Percentiles rank a stretch among this genome's conserved stretches.
These are phyloP conservation scores for Fraxinus americana DNA, from an alignment of 257 asterid species.

Conservation along the genomic window DNA sequence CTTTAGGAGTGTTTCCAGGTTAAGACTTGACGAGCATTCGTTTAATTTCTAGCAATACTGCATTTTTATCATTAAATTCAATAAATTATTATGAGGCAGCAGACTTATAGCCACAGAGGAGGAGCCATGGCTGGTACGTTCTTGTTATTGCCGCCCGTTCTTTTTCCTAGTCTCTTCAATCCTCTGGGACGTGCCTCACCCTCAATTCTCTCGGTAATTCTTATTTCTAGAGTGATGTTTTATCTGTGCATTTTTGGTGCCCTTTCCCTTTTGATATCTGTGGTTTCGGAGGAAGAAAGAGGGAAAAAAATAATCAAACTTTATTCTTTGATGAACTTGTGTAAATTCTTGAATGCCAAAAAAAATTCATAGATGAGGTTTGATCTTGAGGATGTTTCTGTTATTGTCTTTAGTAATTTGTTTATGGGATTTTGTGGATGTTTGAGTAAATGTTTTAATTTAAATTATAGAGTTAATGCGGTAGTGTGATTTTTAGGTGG, in stretches of 20 bases:
- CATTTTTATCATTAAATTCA: slow-evolving; percentile 31
- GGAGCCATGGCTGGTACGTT: slow-evolving; percentile 67
- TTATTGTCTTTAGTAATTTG: slow-evolving; percentile 9
- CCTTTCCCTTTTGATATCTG: neutral
- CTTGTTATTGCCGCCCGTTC: slow-evolving; percentile 58
- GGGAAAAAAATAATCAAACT: neutral
- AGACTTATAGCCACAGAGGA: slow-evolving; percentile 40
- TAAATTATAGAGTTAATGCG: neutral
- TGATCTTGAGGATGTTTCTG: slow-evolving; percentile 27
- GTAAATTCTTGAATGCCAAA: slow-evolving; percentile 6
- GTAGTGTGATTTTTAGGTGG: slow-evolving; percentile 17
- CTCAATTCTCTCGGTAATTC: slow-evolving; percentile 54
- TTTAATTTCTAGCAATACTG: slow-evolving; percentile 14
- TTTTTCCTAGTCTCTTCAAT: slow-evolving; percentile 45
- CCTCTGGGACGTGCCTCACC: slow-evolving; percentile 66
- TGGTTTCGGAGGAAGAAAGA: slow-evolving; percentile 15
- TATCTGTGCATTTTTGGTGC: neutral
- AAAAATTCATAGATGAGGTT: slow-evolving; percentile 20
- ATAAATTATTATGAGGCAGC: slow-evolving; percentile 31
- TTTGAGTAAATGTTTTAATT: slow-evolving; percentile 10
- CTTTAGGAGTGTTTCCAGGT: slow-evolving; percentile 43
- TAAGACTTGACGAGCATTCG: slow-evolving; percentile 27
- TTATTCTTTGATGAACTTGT: neutral
- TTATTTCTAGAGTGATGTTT: neutral
- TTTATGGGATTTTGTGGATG: slow-evolving; percentile 23